These are phyloP conservation scores for Cercospora sp. DNA, from an alignment of 2,329 filamentous ascomycete species.

Conservation along the genomic window DNA sequence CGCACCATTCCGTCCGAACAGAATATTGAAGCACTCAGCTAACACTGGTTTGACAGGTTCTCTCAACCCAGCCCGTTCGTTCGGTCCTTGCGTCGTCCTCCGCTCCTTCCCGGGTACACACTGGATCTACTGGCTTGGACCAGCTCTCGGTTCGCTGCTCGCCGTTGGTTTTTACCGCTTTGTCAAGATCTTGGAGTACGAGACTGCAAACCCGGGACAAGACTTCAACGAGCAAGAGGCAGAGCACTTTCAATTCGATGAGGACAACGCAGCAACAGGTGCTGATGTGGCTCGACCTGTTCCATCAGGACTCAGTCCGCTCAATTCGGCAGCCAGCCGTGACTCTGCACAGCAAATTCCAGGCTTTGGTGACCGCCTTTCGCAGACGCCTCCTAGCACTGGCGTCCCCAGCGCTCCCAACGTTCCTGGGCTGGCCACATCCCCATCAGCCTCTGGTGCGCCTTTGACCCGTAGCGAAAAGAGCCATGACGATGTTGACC, in stretches of 20 bases:
- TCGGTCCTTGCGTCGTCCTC: constrained; percentile 50
- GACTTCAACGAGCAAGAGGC: constrained; percentile 49
- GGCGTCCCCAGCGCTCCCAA: background rate
- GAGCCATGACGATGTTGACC: constrained; percentile 3
- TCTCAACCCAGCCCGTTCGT: constrained; percentile 52
- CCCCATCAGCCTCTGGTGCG: background rate
- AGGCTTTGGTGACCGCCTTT: constrained; percentile 7
- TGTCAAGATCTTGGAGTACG: constrained; percentile 52
- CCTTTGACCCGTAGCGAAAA: background rate
- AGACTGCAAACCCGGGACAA: constrained; percentile 52
- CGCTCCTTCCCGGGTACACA: constrained; percentile 47
- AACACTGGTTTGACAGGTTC: constrained; percentile 32
- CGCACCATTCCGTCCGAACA: too few relatives aligned
- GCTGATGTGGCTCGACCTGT: constrained; percentile 13
- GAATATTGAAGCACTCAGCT: too few relatives aligned
- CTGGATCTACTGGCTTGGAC: constrained; percentile 56
- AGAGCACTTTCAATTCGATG: constrained; percentile 39
- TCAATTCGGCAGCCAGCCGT: constrained; percentile 2
- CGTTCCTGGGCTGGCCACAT: background rate
- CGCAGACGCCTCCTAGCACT: background rate
- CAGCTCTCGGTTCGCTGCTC: constrained; percentile 47
- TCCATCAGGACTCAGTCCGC: background rate
- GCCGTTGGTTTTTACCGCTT: constrained; percentile 52
- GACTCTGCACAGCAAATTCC: constrained; percentile 7
- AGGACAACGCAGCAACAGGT: constrained; percentile 36